Base-by-base conservation (phyloP, 305 asterid species). In the Fraxinus platypoda region DNA sequence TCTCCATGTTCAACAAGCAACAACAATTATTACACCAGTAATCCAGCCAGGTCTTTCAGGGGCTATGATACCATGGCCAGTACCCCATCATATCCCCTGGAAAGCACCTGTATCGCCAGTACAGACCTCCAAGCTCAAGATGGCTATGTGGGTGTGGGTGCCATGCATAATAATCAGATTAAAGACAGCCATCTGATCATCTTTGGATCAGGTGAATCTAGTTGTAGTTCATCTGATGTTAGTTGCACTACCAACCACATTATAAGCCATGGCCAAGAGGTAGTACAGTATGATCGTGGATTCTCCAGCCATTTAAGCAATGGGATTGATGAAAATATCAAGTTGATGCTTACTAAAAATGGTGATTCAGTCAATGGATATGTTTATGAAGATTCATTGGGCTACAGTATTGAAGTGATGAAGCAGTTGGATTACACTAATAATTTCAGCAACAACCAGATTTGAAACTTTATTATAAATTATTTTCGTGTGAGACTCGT, bases 111-210 rank as follows among this genome's bases (percentile, higher is more conserved):
- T 49, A 49, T 49, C 62, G 17, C 12, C 12, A 57, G 25, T 57
- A 57, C 66, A n/a, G 66, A 13, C 72, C 33, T 62, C 72, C 33
- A 62, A 62, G 17, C 6, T 59, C 28, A 59, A 59, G 70, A n/a
- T n/a, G 70, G 3, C 13, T n/a, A 19, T 57, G 74, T n/a, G 1
- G 23, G 30, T 34, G 33, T 34, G 74, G 81, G 74, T 8, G 43
- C 76, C 79, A 28, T 78, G 54, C 83, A 79, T 25, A 84, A 34
- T 31, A 26, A 46, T n/a, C 49, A 31, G 38, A 34, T 17, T n/a
- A 30, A 34, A 19, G 81, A n/a, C 19, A 81, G 43, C 28, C 41
- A 12, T 17, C 43, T 23, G 72, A 62, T 62, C 72, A 62, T 2
- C 33, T 62, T 23, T 23, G 72, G 72, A 62, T 23, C 72, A 23